A percentile compares a stretch with the other conserved stretches of the same genome.
Conservation (phyloP, 306 rosid genomes). For the Trichosanthes cucumerina region DNA sequence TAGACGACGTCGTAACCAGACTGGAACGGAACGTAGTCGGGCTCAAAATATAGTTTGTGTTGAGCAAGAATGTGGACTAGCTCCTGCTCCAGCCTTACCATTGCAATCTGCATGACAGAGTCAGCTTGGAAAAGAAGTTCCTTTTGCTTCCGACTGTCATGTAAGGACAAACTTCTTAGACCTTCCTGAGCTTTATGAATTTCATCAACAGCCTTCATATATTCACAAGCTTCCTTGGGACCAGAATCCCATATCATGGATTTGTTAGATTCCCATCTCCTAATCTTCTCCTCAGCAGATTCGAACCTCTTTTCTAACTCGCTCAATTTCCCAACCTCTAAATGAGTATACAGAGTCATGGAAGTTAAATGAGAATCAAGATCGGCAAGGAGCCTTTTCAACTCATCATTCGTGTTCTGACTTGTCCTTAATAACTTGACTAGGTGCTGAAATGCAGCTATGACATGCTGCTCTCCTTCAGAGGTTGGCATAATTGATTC, state of each 20-base stretch:
- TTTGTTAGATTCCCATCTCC: slow-evolving; percentile 31
- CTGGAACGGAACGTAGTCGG: slow-evolving; percentile 32
- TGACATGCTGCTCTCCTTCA: slow-evolving; percentile 42
- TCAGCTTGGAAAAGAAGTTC: slow-evolving; percentile 36
- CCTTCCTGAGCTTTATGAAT: slow-evolving; percentile 28
- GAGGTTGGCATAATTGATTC: slow-evolving; percentile 16
- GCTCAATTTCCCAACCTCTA: slow-evolving; percentile 9
- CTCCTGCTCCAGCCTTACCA: slow-evolving; percentile 51
- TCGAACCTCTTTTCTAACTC: slow-evolving; percentile 31
- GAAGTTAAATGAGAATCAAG: slow-evolving; percentile 43
- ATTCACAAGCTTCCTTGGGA: slow-evolving; percentile 31
- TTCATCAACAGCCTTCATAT: slow-evolving; percentile 30
- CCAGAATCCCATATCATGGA: slow-evolving; percentile 32
- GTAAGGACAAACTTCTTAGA: slow-evolving; percentile 19
- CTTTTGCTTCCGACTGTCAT: slow-evolving; percentile 24
- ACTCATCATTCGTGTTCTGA: slow-evolving; percentile 24
- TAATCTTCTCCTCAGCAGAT: slow-evolving; percentile 27
- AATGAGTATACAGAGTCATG: slow-evolving; percentile 24
- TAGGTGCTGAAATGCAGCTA: slow-evolving; percentile 53
- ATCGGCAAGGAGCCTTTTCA: slow-evolving; percentile 44
- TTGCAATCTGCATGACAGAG: slow-evolving; percentile 36
- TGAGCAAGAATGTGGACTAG: slow-evolving; percentile 35
- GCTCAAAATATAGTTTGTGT: slow-evolving; percentile 42
- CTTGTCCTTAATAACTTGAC: slow-evolving; percentile 39
- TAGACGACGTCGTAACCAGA: slow-evolving; percentile 23